phyloP scores from a whole-genome alignment of 768 basidiomycete species.

The Naganishia onofrii region DNA sequence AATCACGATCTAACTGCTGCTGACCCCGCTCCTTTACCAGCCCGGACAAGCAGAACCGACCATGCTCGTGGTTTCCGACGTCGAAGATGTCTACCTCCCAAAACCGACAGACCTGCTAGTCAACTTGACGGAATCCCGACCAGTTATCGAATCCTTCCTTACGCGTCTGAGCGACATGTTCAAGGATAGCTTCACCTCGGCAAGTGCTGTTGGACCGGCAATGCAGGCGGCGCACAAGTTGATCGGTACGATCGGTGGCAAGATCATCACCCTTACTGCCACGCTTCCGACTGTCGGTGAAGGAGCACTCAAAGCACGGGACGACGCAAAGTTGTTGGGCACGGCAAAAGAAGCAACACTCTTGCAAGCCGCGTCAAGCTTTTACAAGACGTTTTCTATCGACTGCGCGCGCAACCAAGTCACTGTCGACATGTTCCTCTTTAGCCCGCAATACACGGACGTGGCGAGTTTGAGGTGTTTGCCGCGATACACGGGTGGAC shows the following conservation, averaged over 20 bases:
- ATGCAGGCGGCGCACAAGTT: conserved; percentile 94
- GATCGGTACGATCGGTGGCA: conserved; percentile 92
- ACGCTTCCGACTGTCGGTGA: conserved; percentile 82
- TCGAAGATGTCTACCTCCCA: conserved; percentile 95
- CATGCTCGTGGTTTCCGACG: conserved; percentile 96
- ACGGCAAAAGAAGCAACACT: conserved; percentile 93
- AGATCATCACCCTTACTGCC: conserved; percentile 82
- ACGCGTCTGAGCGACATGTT: conserved; percentile 92
- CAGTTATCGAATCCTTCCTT: conserved; percentile 75
- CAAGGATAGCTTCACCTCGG: conserved; percentile 87
- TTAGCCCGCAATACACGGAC: conserved; percentile 88
- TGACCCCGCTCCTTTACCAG: conserved; percentile 23
- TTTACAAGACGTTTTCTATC: conserved; percentile 98
- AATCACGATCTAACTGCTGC: neutral
- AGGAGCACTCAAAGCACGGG: conserved; percentile 89
- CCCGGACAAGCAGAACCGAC: conserved; percentile 64
- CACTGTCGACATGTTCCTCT: conserved; percentile 98
- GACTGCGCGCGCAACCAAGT: conserved; percentile 96
- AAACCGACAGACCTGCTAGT: conserved; percentile 95
- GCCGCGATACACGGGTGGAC: conserved; percentile 95
- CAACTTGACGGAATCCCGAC: conserved; percentile 80
- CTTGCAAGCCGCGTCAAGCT: conserved; percentile 86
- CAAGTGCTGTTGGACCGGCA: conserved; percentile 90
- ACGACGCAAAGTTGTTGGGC: conserved; percentile 92
- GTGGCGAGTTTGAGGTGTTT: conserved; percentile 87